Evolutionary conservation across 306 rosid genomes (phyloP), one percentile per base, ranked within the genome.

Genomic region (Vicia villosa): DNA sequence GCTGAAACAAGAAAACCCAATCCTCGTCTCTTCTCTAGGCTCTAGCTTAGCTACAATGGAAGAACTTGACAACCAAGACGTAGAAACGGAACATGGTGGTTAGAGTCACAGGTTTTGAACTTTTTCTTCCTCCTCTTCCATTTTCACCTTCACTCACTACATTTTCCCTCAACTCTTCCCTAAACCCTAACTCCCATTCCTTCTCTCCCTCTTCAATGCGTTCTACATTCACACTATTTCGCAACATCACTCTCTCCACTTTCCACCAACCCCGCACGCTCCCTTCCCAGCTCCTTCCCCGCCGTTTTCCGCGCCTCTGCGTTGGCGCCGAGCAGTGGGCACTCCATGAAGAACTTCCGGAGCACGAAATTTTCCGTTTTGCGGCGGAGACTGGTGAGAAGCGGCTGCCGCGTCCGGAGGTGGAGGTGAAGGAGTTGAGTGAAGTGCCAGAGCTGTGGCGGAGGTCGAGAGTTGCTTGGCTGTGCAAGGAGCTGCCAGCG

Each of bases 381-480:
- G 66, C 26, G 9, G 36, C 54, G 12, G 74, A 38, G 3, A 10
- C 24, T 2, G 77, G 64, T 15, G 15, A 64, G 77, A 73, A 56
- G 80, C 49, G 52, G 9, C 47, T 74, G 30, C 26, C 72, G 17
- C 67, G 78, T 2, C 80, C 78, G 21, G 75, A 82, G 40, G 63
- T 82, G 51, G 80, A 74, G 45, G 83, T 78, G 69, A 75, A 11
- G 69, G 86, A 82, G n/a, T 45, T 82, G 78, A 78, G 64, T 5
- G 80, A 66, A 11, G 34, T 82, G 22, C 86, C 86, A 58, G 86
- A 82, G 74, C 68, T 74, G 24, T 82, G 86, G 86, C 74, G 86
- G 64, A 77, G 86, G 64, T 64, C 86, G 12, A 82, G 80, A 64
- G 45, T 82, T 70, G 86, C 86, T 17, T 82, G 86, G 86, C 74